Evolutionary conservation across 1,139 yeast genomes (phyloP), one percentile per base, ranked within the genome.

Genomic region (Kurtzmaniella quercitrusa): DNA sequence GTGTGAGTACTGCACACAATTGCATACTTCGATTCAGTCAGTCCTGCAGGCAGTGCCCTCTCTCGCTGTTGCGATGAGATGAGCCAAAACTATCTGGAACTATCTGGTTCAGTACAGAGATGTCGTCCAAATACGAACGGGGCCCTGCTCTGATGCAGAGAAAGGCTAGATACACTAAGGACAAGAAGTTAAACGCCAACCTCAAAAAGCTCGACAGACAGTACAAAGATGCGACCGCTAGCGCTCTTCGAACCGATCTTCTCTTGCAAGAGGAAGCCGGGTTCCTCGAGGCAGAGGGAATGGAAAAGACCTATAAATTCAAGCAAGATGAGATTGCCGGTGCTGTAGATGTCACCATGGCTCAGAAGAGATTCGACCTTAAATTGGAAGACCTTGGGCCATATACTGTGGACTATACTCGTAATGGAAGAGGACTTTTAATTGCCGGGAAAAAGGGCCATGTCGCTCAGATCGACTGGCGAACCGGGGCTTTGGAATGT

Each of bases 391-490:
- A 87, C 48, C 85, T 83, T 59, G 98, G 98, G 0, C 97, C 98
- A 1, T 94, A 94, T 59, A 68, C 74, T 10, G 60, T 87, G 16
- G 93, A 91, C 60, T 93, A 85, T 61, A 78, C 93, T 3, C 73
- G 94, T 60, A 89, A 89, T 54, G 98, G 99, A 44, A 81, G 96
- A 50, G 85, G 84, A 51, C 64, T 94, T 44, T 73, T 94, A 41
- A 69, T 94, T 29, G 95, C 93, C 11, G 98, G 99, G 15, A 71
- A 73, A 41, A 90, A 89, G 59, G 99, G 99, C 2, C 98, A 94
- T 69, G 82, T 94, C 44, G 98, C 98, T 0, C 80, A 95, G 3
- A 84, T 94, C 70, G 97, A 94, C 65, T 94, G 98, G 98, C 81
- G 95, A 60, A 81, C 82, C 39, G 98, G 98, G 11, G 72, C 70